A percentile compares a stretch with the other conserved stretches of the same genome.
These are phyloP conservation scores for Kluyveromyces marxianus DNA, from an alignment of 1,139 yeast genomes.

Conservation along the genomic window DNA sequence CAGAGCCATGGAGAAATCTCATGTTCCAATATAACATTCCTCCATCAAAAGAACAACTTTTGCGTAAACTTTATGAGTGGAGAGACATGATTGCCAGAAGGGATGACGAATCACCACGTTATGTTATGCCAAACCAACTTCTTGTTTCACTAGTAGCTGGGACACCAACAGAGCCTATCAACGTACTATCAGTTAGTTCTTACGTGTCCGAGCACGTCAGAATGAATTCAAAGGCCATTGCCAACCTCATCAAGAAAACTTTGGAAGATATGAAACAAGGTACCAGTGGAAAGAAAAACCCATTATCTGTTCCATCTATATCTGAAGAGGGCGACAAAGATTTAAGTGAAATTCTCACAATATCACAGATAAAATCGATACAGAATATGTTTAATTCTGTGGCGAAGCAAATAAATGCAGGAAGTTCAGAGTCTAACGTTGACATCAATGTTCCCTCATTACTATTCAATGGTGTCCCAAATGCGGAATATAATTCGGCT, in stretches of 20 bases:
- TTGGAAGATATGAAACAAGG: constrained; percentile 16
- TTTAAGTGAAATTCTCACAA: constrained; percentile 8
- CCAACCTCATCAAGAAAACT: constrained; percentile 40
- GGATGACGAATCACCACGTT: constrained; percentile 80
- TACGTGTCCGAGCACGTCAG: constrained; percentile 52
- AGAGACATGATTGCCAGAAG: constrained; percentile 68
- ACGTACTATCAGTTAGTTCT: constrained; percentile 47
- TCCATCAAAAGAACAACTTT: constrained; percentile 44
- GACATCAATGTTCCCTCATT: neutral
- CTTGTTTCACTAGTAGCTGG: constrained; percentile 54
- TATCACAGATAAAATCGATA: constrained; percentile 14
- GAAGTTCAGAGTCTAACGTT: neutral
- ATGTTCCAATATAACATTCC: constrained; percentile 64
- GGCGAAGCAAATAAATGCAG: neutral
- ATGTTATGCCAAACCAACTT: constrained; percentile 74
- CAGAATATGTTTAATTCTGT: constrained; percentile 5
- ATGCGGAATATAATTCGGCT: constrained; percentile 3
- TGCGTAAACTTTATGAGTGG: constrained; percentile 68
- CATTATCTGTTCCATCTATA: constrained; percentile 8
- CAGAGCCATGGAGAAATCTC: constrained; percentile 53
- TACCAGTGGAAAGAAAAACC: neutral
- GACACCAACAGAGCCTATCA: constrained; percentile 50
- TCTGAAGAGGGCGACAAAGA: constrained; percentile 4
- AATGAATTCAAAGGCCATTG: constrained; percentile 48
- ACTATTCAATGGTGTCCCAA: neutral